A percentile compares a stretch with the other conserved stretches of the same genome.
Evolutionary conservation across 2,329 filamentous ascomycete species (phyloP).

Genomic region (Aspergillus novofumigatus): DNA sequence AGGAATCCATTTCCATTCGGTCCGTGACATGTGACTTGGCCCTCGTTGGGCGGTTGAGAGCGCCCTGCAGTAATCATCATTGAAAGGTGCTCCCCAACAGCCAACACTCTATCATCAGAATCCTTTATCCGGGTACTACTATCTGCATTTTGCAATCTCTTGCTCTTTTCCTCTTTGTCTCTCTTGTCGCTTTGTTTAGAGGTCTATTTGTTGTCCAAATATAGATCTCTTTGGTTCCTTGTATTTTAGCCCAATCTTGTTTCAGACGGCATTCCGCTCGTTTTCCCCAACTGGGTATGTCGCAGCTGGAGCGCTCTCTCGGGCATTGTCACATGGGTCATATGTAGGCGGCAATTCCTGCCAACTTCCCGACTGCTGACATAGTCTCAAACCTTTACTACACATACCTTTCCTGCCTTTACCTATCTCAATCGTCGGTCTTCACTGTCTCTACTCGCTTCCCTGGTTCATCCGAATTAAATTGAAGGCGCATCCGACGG

Average conservation of each 20-base stretch:
- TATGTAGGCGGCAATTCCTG: slow-evolving; percentile 30
- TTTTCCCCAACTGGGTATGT: slow-evolving; percentile 13
- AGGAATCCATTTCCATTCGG: neutral
- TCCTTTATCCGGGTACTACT: neutral
- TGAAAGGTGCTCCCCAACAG: slow-evolving; percentile 1
- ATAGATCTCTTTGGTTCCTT: neutral
- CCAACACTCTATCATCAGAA: neutral
- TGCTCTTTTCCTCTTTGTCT: neutral
- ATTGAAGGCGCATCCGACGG: slow-evolving; percentile 14
- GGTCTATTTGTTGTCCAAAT: slow-evolving; percentile 1
- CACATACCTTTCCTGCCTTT: slow-evolving; percentile 5
- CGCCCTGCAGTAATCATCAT: neutral
- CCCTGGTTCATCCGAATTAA: neutral
- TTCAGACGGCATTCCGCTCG: slow-evolving; percentile 4
- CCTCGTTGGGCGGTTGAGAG: slow-evolving; percentile 4
- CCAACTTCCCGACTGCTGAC: slow-evolving; percentile 15
- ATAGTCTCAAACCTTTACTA: slow-evolving; percentile 1
- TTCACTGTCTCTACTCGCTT: slow-evolving; percentile 6
- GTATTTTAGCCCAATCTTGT: neutral
- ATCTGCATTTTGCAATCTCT: neutral
- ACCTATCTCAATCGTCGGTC: slow-evolving; percentile 2
- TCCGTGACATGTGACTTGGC: neutral
- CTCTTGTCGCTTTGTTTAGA: slow-evolving; percentile 5
- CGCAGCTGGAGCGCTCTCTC: slow-evolving; percentile 5
- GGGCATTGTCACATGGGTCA: slow-evolving; percentile 34